Conservation (phyloP, 257 asterid species). For the Jacaranda mimosifolia region DNA sequence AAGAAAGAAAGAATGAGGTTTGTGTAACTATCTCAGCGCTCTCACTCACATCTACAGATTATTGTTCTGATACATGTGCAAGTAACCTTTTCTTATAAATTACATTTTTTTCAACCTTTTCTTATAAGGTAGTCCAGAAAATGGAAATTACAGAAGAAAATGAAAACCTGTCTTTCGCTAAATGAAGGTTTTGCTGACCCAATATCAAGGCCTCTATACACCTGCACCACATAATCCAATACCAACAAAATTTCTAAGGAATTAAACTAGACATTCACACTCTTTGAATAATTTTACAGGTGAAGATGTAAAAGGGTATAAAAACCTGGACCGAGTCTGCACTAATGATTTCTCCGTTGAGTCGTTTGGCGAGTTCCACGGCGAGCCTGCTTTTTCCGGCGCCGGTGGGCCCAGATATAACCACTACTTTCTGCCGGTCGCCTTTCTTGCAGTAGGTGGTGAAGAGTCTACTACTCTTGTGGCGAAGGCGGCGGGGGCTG, state of each 20-base stretch:
- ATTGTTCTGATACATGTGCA: slow-evolving; percentile 6
- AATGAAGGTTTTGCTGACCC: slow-evolving; percentile 94
- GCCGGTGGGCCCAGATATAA: slow-evolving; percentile 96
- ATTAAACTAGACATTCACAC: background rate
- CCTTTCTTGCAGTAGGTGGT: slow-evolving; percentile 46
- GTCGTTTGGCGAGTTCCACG: slow-evolving; percentile 82
- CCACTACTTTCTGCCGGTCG: slow-evolving; percentile 71
- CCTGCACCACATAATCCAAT: slow-evolving; percentile 52
- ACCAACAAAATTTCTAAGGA: slow-evolving; percentile 8
- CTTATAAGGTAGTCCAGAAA: background rate
- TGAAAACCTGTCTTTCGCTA: slow-evolving; percentile 71
- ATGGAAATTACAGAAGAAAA: background rate
- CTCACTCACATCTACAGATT: slow-evolving; percentile 17
- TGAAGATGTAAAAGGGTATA: background rate
- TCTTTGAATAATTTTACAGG: background rate
- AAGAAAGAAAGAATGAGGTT: background rate
- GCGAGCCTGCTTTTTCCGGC: slow-evolving; percentile 96
- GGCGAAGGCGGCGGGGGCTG: slow-evolving; percentile 30
- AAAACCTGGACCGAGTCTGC: slow-evolving; percentile 96
- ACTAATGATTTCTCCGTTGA: slow-evolving; percentile 91
- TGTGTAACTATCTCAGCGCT: slow-evolving; percentile 3
- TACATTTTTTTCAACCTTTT: background rate
- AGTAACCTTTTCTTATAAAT: background rate
- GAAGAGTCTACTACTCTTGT: slow-evolving; percentile 33
- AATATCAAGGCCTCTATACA: slow-evolving; percentile 88